Evolutionary conservation across 176 grass and related monocot genomes (phyloP), one percentile per base, ranked within the genome.

Genomic region (Pontederia paniculata): DNA sequence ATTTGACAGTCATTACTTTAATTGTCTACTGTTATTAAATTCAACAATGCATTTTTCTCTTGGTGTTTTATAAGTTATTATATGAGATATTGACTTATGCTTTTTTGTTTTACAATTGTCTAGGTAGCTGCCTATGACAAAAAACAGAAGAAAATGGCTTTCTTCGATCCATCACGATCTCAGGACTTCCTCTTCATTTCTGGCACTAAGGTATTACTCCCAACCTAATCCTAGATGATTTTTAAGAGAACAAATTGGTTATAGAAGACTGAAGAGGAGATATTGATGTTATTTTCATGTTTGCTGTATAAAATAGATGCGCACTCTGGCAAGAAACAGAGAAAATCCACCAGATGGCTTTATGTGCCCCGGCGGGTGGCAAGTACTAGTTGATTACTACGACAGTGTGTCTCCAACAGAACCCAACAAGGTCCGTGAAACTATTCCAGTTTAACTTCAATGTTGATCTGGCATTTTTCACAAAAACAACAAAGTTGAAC

Each of bases 111-210:
- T 37, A 70, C 69, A 60, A 63, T 53, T 22, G 4, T 71, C 12
- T 74, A 96, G 91, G 91, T 96, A 14, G 91, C 91, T 73, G 86
- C 91, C 60, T 96, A 89, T 62, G 91, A 96, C 71, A 78, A 55
- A 42, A 89, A 76, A 48, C 65, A 89, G 60, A 73, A 86, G 52
- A 83, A 86, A 73, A 96, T 96, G 91, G 80, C 89, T 74, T 96
- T 96, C 86, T 96, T 96, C 0, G 86, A 96, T 37, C 91, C 91
- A 21, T 87, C 82, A 44, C 86, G 86, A 73, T 83, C 86, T 76
- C 79, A 96, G 51, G 91, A 96, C 70, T 96, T 89, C 53, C 65
- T 96, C 28, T 96, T 96, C 79, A 96, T 96, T 63, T 96, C 91
- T 64, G 91, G 91, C 42, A 96, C 91, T 41, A 96, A 96, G 91